Evolutionary conservation across 177 flowering plant species (phyloP).

Genomic region (Tripterygium wilfordii): DNA sequence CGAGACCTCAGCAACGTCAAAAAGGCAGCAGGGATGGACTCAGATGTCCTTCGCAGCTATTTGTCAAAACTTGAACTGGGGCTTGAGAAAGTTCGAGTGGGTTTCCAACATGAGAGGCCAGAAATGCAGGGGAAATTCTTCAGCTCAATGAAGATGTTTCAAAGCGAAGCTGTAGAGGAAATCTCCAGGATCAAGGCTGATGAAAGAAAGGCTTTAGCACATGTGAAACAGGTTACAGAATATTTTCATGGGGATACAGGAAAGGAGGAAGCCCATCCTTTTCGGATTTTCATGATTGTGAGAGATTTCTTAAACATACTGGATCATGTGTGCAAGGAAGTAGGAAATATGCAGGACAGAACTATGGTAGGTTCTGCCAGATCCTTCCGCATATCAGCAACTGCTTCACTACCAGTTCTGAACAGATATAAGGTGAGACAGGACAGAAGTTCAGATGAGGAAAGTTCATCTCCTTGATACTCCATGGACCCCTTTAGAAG

Average conservation of each 20-base stretch:
- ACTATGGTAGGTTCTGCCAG: conserved; percentile 68
- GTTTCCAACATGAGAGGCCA: conserved; percentile 42
- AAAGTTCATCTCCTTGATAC: conserved; percentile 50
- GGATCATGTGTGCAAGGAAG: conserved; percentile 94
- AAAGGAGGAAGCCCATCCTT: conserved; percentile 92
- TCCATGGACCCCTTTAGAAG: not conserved
- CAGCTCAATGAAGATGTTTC: conserved; percentile 56
- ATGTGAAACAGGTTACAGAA: conserved; percentile 79
- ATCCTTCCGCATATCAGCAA: conserved; percentile 73
- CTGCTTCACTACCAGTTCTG: conserved; percentile 78
- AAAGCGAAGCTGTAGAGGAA: conserved; percentile 64
- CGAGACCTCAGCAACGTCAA: conserved; percentile 56
- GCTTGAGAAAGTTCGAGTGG: conserved; percentile 47
- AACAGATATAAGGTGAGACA: conserved; percentile 50
- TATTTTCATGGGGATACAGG: conserved; percentile 90
- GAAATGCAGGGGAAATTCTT: conserved; percentile 56
- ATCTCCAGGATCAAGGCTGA: conserved; percentile 53
- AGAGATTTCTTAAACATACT: conserved; percentile 74
- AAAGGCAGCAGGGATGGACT: conserved; percentile 76
- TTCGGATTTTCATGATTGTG: conserved; percentile 87
- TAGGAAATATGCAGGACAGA: conserved; percentile 64
- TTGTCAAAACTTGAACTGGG: conserved; percentile 59
- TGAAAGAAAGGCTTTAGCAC: conserved; percentile 56
- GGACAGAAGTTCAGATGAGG: conserved; percentile 62
- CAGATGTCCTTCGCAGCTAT: conserved; percentile 55